These are phyloP conservation scores for Paramecium sexaurelia DNA, from an alignment of 73 alveolate species.

Conservation along the genomic window DNA sequence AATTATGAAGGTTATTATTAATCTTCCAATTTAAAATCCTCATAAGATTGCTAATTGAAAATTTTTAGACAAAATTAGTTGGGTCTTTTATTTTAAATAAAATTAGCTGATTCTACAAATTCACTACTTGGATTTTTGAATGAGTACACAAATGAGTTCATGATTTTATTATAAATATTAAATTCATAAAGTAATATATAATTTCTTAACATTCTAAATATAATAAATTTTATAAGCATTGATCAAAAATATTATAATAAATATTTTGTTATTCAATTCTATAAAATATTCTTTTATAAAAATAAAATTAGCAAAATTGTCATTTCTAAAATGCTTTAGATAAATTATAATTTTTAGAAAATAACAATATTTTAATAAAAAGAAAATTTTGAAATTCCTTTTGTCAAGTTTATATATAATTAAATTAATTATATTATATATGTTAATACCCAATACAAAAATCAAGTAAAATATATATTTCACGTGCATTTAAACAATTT, in stretches of 20 bases:
- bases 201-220: neutral
- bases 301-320: neutral
- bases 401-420: too few species aligned
- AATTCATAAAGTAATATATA: neutral
- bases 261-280: too few species aligned
- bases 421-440: too few species aligned
- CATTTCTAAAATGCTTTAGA: too few species aligned
- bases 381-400: too few species aligned
- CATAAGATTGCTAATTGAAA: neutral
- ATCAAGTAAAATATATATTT: neutral
- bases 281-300: neutral
- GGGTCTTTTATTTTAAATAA: neutral
- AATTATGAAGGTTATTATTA: neutral
- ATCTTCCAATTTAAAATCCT: neutral
- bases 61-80: neutral
- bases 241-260: neutral
- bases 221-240: neutral
- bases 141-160: neutral
- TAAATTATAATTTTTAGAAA: too few species aligned
- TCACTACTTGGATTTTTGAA: conserved; percentile 8
- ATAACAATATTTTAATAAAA: too few species aligned
- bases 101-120: conserved; percentile 5
- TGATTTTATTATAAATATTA: neutral
- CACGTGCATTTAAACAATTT: neutral
- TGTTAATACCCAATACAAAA: neutral